These are phyloP conservation scores for Colletotrichum sp. DNA, from an alignment of 2,329 filamentous ascomycete genomes.

Conservation along the genomic window DNA sequence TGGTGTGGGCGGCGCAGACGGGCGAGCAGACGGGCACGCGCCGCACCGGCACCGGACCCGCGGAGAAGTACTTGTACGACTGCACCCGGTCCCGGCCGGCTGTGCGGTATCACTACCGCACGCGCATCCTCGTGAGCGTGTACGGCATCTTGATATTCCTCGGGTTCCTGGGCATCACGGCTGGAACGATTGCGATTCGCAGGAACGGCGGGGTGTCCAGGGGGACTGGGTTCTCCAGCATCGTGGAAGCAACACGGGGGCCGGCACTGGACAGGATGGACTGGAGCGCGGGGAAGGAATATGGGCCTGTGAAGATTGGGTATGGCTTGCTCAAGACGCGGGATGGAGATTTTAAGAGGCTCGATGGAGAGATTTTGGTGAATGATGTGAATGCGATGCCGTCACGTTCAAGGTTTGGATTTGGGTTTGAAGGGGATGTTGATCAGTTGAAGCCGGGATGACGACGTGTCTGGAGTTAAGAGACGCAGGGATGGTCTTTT, in stretches of 20 bases:
- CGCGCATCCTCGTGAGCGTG: constrained; percentile 34
- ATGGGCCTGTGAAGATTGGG: background rate
- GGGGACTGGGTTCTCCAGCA: constrained; percentile 39
- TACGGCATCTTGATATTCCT: constrained; percentile 34
- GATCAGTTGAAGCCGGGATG: background rate
- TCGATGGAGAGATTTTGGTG: background rate
- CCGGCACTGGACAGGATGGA: constrained; percentile 34
- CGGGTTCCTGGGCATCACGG: constrained; percentile 26
- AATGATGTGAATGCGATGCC: background rate
- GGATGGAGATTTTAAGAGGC: background rate
- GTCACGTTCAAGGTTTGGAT: constrained; percentile 26
- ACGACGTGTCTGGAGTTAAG: background rate
- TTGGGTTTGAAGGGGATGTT: constrained; percentile 13
- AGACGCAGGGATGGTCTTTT: rapidly evolving
- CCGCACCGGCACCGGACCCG: constrained; percentile 16
- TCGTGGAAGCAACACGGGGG: constrained; percentile 40
- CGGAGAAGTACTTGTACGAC: constrained; percentile 22
- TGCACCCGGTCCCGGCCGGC: constrained; percentile 30
- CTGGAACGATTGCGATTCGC: constrained; percentile 32
- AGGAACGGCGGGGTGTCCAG: constrained; percentile 33
- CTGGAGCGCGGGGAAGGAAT: background rate
- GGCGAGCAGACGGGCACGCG: background rate
- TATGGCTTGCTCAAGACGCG: background rate
- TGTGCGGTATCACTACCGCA: constrained; percentile 31
- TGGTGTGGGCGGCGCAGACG: constrained; percentile 34